A percentile compares a stretch with the other conserved stretches of the same genome.
phyloP scores from a whole-genome alignment of 371 early-diverging fungal genomes.

The Mortierella sp. region DNA sequence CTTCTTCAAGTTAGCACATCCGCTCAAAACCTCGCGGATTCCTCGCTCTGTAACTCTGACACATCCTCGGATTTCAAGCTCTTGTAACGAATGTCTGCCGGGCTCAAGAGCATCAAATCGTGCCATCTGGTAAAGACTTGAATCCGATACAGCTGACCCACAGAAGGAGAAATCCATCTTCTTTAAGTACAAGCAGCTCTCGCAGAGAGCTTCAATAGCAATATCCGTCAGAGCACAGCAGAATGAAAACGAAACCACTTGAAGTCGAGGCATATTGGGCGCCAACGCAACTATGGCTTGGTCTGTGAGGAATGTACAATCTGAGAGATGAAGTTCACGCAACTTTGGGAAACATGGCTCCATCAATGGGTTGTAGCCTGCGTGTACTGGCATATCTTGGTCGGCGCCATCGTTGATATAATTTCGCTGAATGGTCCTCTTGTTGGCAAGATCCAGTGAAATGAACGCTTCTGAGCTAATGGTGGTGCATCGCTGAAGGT shows the following conservation, averaged over 20 bases:
- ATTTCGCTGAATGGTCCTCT: not conserved
- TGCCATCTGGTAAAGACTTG: constrained; percentile 61
- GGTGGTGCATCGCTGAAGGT: constrained; percentile 85
- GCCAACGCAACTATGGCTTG: constrained; percentile 70
- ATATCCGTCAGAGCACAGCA: constrained; percentile 85
- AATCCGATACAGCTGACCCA: constrained; percentile 82
- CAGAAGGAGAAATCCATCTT: constrained; percentile 80
- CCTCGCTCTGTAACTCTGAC: constrained; percentile 74
- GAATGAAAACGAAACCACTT: constrained; percentile 74
- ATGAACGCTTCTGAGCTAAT: constrained; percentile 78
- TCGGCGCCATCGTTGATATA: not conserved
- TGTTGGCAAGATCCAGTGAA: constrained; percentile 58
- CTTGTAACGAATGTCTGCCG: constrained; percentile 46
- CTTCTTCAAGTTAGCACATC: constrained; percentile 30
- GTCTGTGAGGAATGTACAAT: constrained; percentile 86
- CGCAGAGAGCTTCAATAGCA: constrained; percentile 63
- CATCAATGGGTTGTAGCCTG: constrained; percentile 9
- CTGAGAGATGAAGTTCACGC: constrained; percentile 70
- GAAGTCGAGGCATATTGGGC: constrained; percentile 66
- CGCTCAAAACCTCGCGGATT: constrained; percentile 56
- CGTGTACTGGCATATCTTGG: not conserved
- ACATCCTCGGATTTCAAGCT: constrained; percentile 74
- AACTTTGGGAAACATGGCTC: constrained; percentile 59
- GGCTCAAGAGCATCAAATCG: constrained; percentile 28
- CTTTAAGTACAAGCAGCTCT: constrained; percentile 60